These are phyloP conservation scores for Clitopilus hobsonii DNA, from an alignment of 768 basidiomycete species.

Conservation along the genomic window DNA sequence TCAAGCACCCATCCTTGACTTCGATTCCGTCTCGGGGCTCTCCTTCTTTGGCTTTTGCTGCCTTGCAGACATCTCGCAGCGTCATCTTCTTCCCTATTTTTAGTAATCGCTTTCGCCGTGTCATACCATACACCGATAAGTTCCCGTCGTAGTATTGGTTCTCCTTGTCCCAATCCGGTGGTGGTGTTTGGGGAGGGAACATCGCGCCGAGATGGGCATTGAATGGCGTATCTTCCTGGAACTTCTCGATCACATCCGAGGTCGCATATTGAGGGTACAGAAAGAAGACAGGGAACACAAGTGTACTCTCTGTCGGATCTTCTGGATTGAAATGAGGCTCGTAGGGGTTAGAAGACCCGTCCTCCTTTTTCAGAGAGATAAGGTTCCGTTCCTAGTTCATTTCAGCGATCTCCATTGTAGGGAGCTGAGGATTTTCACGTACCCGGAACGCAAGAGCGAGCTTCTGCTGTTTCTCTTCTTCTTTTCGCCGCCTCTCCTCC, in stretches of 20 bases:
- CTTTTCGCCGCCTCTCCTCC: constrained; percentile 42
- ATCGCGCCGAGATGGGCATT: constrained; percentile 70
- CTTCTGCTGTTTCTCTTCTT: constrained; percentile 46
- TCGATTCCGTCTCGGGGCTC: constrained; percentile 75
- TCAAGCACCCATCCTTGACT: constrained; percentile 76
- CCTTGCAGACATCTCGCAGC: constrained; percentile 67
- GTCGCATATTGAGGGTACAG: constrained; percentile 88
- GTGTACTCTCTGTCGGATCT: constrained; percentile 50
- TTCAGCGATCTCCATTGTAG: too few relatives aligned
- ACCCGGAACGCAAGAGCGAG: constrained; percentile 66
- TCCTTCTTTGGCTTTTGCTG: constrained; percentile 55
- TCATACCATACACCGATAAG: constrained; percentile 82
- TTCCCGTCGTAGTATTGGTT: constrained; percentile 60
- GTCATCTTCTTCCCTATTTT: constrained; percentile 93
- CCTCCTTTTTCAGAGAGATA: constrained; percentile 47
- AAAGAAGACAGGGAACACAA: constrained; percentile 87
- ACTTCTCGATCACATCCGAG: constrained; percentile 85
- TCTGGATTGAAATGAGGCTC: constrained; percentile 64
- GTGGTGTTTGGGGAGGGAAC: constrained; percentile 69
- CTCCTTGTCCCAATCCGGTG: constrained; percentile 73
- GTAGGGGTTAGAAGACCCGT: constrained; percentile 51
- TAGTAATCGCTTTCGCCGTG: constrained; percentile 66
- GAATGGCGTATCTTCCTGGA: constrained; percentile 83
- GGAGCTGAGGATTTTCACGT: constrained; percentile 22
- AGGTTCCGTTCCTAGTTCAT: constrained; percentile 67